Base-by-base conservation (phyloP, 2,329 filamentous ascomycete genomes). In the Pseudocercospora fijiensis region DNA sequence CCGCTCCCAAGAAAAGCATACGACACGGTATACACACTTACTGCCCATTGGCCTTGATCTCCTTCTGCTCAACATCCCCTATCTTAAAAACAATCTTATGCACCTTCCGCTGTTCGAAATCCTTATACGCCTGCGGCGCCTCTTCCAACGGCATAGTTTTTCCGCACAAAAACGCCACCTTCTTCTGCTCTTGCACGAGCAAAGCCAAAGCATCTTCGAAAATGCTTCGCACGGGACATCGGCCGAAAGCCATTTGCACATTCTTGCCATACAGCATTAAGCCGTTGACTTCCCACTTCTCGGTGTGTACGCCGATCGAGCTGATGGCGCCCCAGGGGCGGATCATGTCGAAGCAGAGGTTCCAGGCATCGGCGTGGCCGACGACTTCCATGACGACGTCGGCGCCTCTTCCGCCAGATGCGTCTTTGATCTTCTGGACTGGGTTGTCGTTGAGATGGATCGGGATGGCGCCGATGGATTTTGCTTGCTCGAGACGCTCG, bases 321-420 rank as follows among this genome's bases (percentile, higher is more conserved):
- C 73, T 77, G 41, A 83, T 82, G 26, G 78, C 71, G 0, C 81
- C 81, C 79, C 79, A 83, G 0, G 81, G 81, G 57, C 81, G 72
- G 57, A 83, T 73, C 62, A 83, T 73, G 63, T 83, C 81, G 61
- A 78, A 83, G 2, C 77, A 78, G 72, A 83, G 75, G 65, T 79
- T 75, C 64, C 82, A 75, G 10, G 81, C 81, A 33, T 81, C 78
- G 43, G 78, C 78, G 58, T 82, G 73, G 5, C 81, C 82, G 4
- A 83, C 81, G 3, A 80, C 78, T 68, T 83, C 81, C 53, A 96
- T 87, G 1, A 95, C 87, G 18, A 91, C 87, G 78, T 97, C 93
- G 13, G 92, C 92, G 6, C 93, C 93, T 43, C 93, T 83, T 7
- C 92, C 92, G 16, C 89, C 83, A 0, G 91, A 95, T 55, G 88